Conservation (phyloP, 1,284 basidiomycete species). For the Papiliotrema nemorosa region DNA sequence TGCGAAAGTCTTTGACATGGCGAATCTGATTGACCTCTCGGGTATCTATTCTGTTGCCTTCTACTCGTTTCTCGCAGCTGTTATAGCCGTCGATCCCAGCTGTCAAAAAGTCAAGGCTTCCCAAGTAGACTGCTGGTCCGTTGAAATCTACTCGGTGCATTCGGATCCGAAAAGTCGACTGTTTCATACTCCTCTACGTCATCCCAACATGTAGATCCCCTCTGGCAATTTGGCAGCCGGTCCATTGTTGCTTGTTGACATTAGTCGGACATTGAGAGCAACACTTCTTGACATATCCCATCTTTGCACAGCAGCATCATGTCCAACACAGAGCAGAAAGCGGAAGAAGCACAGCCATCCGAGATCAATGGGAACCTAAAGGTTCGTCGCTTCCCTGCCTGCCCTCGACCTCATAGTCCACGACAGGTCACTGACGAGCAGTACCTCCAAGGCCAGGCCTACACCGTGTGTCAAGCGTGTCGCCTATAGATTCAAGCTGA, state of each 20-base stretch:
- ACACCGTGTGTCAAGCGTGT: background rate
- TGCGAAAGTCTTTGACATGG: constrained; percentile 37
- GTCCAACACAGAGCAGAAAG: background rate
- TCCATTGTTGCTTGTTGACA: too few relatives aligned
- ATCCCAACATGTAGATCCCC: background rate
- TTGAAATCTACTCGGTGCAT: too few relatives aligned
- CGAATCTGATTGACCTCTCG: background rate
- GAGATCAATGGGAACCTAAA: constrained; percentile 36
- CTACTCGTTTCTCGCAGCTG: too few relatives aligned
- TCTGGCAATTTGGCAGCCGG: background rate
- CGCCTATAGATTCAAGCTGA: background rate
- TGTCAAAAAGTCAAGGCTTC: background rate
- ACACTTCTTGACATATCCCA: too few relatives aligned
- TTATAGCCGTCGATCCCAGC: background rate
- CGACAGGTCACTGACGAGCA: background rate
- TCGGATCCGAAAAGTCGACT: background rate
- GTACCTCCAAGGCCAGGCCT: background rate
- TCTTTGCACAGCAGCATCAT: background rate
- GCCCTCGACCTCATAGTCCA: background rate
- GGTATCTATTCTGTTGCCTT: background rate
- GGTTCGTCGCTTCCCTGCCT: constrained; percentile 12
- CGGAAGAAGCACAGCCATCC: constrained; percentile 21
- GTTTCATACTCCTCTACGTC: background rate
- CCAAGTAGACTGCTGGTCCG: too few relatives aligned
- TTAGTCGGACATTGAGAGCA: too few relatives aligned